Percentiles rank a stretch among this genome's conserved stretches.
Conservation (phyloP, 139 green algal genomes). For the Picochlorum sp. region DNA sequence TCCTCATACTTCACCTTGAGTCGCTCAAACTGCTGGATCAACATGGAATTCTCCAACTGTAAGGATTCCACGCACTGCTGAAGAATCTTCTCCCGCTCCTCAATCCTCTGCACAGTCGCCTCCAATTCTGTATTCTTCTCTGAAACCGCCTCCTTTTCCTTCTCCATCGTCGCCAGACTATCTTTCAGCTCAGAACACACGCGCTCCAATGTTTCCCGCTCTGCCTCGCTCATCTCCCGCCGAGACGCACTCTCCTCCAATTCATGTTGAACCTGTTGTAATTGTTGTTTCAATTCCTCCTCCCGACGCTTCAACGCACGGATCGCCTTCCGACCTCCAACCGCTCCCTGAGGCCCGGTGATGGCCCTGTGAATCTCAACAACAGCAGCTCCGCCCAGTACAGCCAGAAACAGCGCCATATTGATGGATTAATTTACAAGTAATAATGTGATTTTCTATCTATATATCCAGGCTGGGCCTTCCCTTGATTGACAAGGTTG, state of each 20-base stretch:
- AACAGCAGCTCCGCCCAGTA: conserved; percentile 22
- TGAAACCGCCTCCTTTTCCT: conserved; percentile 7
- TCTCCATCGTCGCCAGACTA: conserved; percentile 7
- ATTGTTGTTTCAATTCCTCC: conserved; percentile 14
- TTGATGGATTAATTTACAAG: neutral
- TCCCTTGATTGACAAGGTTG: too few relatives aligned
- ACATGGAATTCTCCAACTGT: conserved; percentile 23
- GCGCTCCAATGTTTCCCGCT: conserved; percentile 18
- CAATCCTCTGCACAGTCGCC: conserved; percentile 3
- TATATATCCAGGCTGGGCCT: too few relatives aligned
- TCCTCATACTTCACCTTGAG: conserved; percentile 23
- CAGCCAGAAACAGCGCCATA: conserved; percentile 4
- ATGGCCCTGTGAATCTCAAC: conserved; percentile 28
- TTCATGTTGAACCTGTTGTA: conserved; percentile 26
- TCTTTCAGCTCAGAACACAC: conserved; percentile 6
- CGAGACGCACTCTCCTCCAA: conserved; percentile 9
- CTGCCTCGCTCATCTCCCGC: conserved; percentile 15
- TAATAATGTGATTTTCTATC: neutral
- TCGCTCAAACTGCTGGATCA: conserved; percentile 28
- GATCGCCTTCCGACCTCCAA: conserved; percentile 11
- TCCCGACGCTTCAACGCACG: conserved; percentile 13
- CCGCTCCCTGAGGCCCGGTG: conserved; percentile 4
- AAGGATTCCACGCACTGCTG: conserved; percentile 20
- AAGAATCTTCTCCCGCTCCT: conserved; percentile 21
- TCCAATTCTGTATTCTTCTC: conserved; percentile 25